Percentiles rank a stretch among this genome's conserved stretches.
phyloP scores from a whole-genome alignment of 805 yeast genomes.

The Pichia ethanolica region DNA sequence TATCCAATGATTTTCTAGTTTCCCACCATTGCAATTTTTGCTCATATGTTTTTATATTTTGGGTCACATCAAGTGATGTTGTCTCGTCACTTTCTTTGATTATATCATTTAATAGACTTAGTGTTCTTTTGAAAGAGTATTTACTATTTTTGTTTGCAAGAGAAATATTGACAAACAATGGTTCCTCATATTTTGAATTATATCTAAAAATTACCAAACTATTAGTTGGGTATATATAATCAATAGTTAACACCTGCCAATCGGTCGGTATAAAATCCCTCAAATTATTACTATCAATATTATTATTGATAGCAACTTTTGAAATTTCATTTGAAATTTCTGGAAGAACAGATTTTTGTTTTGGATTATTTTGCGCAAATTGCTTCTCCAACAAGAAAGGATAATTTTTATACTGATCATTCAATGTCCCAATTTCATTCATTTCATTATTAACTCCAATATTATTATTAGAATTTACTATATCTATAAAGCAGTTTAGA shows the following conservation, averaged over 20 bases:
- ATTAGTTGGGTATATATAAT: constrained; percentile 49
- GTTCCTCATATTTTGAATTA: constrained; percentile 10
- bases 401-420: constrained; percentile 5
- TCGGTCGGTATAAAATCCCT: constrained; percentile 31
- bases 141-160: constrained; percentile 40
- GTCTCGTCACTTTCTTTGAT: constrained; percentile 56
- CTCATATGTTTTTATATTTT: constrained; percentile 44
- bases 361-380: constrained; percentile 16
- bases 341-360: constrained; percentile 16
- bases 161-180: constrained; percentile 48
- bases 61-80: constrained; percentile 47
- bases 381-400: constrained; percentile 11
- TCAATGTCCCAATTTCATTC: background rate
- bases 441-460: background rate
- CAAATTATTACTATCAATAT: constrained; percentile 1
- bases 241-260: constrained; percentile 59
- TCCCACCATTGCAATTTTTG: constrained; percentile 77
- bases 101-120: constrained; percentile 26
- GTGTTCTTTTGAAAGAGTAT: constrained; percentile 15
- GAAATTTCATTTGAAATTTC: background rate
- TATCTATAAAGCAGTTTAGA: constrained; percentile 6
- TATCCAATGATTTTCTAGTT: constrained; percentile 54
- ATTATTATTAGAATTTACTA: constrained; percentile 4
- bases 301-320: too few relatives aligned
- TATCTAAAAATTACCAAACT: constrained; percentile 40